Percentiles rank a stretch among this genome's conserved stretches.
These are phyloP conservation scores for Plasmodium adleri DNA, from an alignment of 169 alveolate species.

Conservation along the genomic window DNA sequence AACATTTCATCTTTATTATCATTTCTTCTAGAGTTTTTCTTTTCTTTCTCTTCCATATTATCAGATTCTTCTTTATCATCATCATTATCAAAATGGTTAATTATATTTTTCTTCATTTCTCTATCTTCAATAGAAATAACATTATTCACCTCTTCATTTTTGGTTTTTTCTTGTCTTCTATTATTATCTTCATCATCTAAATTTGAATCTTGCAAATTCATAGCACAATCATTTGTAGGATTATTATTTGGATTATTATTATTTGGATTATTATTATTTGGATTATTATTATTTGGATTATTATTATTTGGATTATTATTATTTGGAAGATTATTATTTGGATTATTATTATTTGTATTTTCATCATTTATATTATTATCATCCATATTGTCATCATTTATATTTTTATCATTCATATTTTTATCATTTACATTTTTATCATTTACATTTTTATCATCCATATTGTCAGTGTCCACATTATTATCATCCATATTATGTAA, in stretches of 20 bases:
- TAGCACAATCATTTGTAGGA: conserved; percentile 73
- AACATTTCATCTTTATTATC: conserved; percentile 12
- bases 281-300: neutral
- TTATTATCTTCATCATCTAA: conserved; percentile 76
- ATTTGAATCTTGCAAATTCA: conserved; percentile 29
- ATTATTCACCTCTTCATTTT: too few relatives aligned
- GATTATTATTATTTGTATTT: neutral
- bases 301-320: neutral
- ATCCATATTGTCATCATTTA: neutral
- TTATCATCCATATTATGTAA: conserved; percentile 21
- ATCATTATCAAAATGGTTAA: neutral
- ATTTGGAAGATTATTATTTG: too few relatives aligned
- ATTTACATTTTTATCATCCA: neutral
- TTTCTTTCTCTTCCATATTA: conserved; percentile 41
- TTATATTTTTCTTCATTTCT: neutral
- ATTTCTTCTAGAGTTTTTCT: neutral
- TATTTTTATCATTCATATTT: neutral
- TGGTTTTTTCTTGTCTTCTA: neutral
- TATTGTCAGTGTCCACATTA: conserved; percentile 19
- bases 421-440: neutral
- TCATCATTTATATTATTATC: neutral
- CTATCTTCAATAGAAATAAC: neutral
- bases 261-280: neutral
- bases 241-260: conserved; percentile 46
- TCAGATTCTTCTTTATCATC: conserved; percentile 68